Base-by-base conservation (phyloP, 768 basidiomycete species). In the Gloeopeniophorella convolvens region DNA sequence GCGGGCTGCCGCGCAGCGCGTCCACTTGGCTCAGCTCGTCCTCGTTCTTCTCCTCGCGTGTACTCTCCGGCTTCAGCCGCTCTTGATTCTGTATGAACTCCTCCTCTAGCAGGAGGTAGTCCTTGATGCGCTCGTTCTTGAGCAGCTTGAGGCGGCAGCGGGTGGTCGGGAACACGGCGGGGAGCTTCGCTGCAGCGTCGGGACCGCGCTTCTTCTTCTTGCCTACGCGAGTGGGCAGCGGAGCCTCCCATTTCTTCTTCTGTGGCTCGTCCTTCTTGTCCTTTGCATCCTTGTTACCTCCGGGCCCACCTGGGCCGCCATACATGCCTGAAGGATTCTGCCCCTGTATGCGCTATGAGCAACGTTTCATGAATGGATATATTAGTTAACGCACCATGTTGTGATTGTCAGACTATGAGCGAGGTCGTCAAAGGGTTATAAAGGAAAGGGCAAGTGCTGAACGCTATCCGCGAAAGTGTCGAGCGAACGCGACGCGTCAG, bases 211-310 rank as follows among this genome's bases (percentile, higher is more conserved):
- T 81, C 74, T 93, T 98, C 80, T 92, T 94, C 79, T 94, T 96
- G 41, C 94, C 94, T 30, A 97, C 90, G 52, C 91, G 87, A 39
- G 95, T 96, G 12, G 95, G 94, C 51, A 96, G 79, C 61, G 95
- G 95, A 7, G 95, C 93, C 66, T 98, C 95, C 93, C 94, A 98
- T 72, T 95, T 94, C 81, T 97, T 96, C 70, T 83, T 79, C 65
- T 78, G 72, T 11, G 66, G 62, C 70, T 83, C 79, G 61, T 70
- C 77, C 44, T 76, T 67, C 51, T 65, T 59, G 67, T 64, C 61
- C 65, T 70, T 59, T 40, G 57, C 54, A 15, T 57, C 59, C 46
- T 54, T 48, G 31, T 57, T 55, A 39, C 51, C 56, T 21, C 55
- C 60, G n/a, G 64, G 63, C 10, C 54, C 58, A 28, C 54, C 54